Evolutionary conservation across 495 filamentous ascomycete genomes (phyloP), one percentile per base, ranked within the genome.

Genomic region (Penicillium argentinense): DNA sequence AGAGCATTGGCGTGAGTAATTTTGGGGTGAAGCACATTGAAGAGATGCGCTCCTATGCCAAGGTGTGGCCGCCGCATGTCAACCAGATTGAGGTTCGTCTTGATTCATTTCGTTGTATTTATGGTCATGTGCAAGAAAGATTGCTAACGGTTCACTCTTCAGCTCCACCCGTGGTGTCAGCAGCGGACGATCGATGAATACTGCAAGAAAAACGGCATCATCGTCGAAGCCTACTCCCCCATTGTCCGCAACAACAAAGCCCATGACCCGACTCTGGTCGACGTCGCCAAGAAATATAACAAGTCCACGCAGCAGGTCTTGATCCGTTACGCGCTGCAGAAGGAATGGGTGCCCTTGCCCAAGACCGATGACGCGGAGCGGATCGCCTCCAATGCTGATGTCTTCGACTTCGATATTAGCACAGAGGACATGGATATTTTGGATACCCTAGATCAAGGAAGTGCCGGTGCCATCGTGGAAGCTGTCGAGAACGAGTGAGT

Each of bases 1-100:
- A 72, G 67, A 75, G 66, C 37, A 86, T 87, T 57, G 86, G 86
- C 0, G 85, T 89, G 18, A 84, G 81, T 59, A 89, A 88, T 54
- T 88, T 78, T 57, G 85, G 79, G 2, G 76, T 80, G 28, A 59
- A 67, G 21, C 77, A 83, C 45, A 78, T 85, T 39, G 76, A 84
- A 54, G 75, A 82, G 54, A 64, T 88, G 75, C 82, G 78, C 64
- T 50, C 57, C 9, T 83, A 77, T 64, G 81, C 83, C 14, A 74
- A 74, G 48, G 70, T 80, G 3, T 84, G 74, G 72, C 85, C 86
- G 45, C 84, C 82, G 14, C 75, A 77, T 25, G 82, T 86, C 4
- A 87, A 88, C 60, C 85, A 89, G 53, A 81, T 87, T 60, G 80
- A 84, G 75, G 81, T n/a, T n/a, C n/a, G n/a, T n/a, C n/a, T n/a